A percentile compares a stretch with the other conserved stretches of the same genome.
These are phyloP conservation scores for Candida andamanensis DNA, from an alignment of 805 yeast genomes.

Conservation along the genomic window DNA sequence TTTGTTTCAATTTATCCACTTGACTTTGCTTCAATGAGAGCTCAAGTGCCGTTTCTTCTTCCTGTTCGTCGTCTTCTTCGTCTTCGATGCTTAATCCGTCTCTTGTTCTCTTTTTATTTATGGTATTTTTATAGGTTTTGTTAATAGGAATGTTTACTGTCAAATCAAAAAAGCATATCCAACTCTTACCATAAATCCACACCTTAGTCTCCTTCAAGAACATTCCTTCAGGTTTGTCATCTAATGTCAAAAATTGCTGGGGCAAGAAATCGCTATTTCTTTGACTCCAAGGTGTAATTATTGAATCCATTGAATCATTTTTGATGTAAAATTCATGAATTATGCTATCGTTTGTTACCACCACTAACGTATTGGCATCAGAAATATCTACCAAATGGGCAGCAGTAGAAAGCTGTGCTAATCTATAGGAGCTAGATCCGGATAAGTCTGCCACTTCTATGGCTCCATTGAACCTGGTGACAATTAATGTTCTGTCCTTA, in stretches of 20 bases:
- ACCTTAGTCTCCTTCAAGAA: slow-evolving; percentile 45
- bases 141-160: slow-evolving; percentile 48
- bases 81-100: slow-evolving; percentile 36
- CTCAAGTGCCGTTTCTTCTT: slow-evolving; percentile 18
- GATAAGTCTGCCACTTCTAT: slow-evolving; percentile 46
- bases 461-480: slow-evolving; percentile 62
- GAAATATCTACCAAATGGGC: slow-evolving; percentile 63
- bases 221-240: slow-evolving; percentile 70
- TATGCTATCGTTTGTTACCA: slow-evolving; percentile 69
- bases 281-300: slow-evolving; percentile 75
- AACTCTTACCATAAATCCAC: slow-evolving; percentile 86
- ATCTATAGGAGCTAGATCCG: slow-evolving; percentile 24
- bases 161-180: slow-evolving; percentile 75
- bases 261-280: slow-evolving; percentile 74
- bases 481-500: slow-evolving; percentile 44
- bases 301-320: slow-evolving; percentile 13
- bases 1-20: slow-evolving; percentile 30
- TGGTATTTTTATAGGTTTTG: slow-evolving; percentile 23
- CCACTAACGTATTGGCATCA: slow-evolving; percentile 45
- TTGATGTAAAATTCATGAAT: slow-evolving; percentile 59
- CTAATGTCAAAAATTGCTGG: slow-evolving; percentile 46
- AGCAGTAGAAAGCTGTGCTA: slow-evolving; percentile 55
- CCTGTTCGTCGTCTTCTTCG: slow-evolving; percentile 13
- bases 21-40: slow-evolving; percentile 25
- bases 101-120: slow-evolving; percentile 37